Base-by-base conservation (phyloP, 306 rosid species). In the Echinosophora koreensis region DNA sequence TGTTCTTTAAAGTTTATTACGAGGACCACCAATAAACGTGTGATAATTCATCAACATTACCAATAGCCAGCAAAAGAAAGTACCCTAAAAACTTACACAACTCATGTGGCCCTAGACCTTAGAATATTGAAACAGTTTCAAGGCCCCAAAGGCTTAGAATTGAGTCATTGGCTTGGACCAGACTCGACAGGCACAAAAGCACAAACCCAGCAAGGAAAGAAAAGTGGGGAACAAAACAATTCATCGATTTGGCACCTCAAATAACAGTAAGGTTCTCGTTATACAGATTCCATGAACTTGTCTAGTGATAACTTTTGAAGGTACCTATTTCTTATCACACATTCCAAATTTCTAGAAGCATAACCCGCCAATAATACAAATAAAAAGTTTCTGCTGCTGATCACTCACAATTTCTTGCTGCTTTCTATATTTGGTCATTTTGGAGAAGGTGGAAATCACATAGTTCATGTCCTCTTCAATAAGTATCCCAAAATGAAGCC, bases 381-480 rank as follows among this genome's bases (percentile, higher is more conserved):
- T 8, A 56, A 79, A 42, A 5, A 71, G 74, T 58, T 44, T 58
- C 68, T n/a, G 35, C 22, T 22, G 22, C 79, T 46, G 54, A 58
- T 41, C 82, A 82, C 57, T 56, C 77, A 68, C 81, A 75, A 60
- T 59, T 34, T 60, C 72, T 64, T 41, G 74, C 66, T 52, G 77
- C 66, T 80, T 79, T 86, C 58, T 79, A 79, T 84, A 81, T 15
- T 64, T 70, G 59, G 51, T 51, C 27, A 56, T 60, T 30, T 63
- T 69, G 55, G 59, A 14, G 13, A 30, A 18, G 60, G 32, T 38
- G 34, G 35, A 47, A 46, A 57, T 60, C 13, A 66, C 12, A 51
- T 15, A 16, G 58, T 55, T 88, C 86, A 86, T 59, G 89, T 83
- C 85, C 34, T 78, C 86, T 81, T 88, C 81, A 88, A 34, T 50